Base-by-base conservation (phyloP, 257 asterid species). In the Linderniella brevidens region DNA sequence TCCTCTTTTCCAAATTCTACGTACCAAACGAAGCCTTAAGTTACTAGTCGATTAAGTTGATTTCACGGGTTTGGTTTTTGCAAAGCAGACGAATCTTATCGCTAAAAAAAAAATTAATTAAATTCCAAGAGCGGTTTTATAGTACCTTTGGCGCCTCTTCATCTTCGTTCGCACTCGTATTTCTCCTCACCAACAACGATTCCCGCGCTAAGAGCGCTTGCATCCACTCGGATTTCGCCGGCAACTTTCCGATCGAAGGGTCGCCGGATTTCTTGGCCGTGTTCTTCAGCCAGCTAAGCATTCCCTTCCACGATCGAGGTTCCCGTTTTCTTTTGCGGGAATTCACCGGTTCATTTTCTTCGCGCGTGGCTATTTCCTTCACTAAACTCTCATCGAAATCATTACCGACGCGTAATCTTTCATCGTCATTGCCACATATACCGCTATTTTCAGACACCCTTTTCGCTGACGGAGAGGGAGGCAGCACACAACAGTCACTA, bases 291-390 rank as follows among this genome's bases (percentile, higher is more conserved):
- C 96, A 86, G 40, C 58, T 51, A 32, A 86, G 67, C 80, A 77
- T 73, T 63, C 48, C 66, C 17, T 62, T 25, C 54, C 65, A 74
- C 19, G 66, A 48, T 29, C 49, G 61, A 19, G 61, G 46, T 59
- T 70, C 66, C 37, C 68, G 64, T 63, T 78, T 85, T 71, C 85
- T 71, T 79, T 80, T 85, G 58, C 64, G 67, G 52, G 71, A 64
- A 61, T 39, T 57, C 53, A 46, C 17, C 49, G 36, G 38, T 52
- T 29, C 39, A 17, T 29, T 40, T 14, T 60, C 63, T 13, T 49
- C 46, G 0, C 37, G 15, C 8, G 49, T 51, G 49, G 11, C 38
- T 17, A 32, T 37, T 35, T 29, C 42, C 37, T 48, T 47, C 3
- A 19, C 53, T 49, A 49, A 41, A 19, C 14, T 15, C 17, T 13